phyloP scores from a whole-genome alignment of 805 yeast genomes.

The Naumovozyma dairenensis region DNA sequence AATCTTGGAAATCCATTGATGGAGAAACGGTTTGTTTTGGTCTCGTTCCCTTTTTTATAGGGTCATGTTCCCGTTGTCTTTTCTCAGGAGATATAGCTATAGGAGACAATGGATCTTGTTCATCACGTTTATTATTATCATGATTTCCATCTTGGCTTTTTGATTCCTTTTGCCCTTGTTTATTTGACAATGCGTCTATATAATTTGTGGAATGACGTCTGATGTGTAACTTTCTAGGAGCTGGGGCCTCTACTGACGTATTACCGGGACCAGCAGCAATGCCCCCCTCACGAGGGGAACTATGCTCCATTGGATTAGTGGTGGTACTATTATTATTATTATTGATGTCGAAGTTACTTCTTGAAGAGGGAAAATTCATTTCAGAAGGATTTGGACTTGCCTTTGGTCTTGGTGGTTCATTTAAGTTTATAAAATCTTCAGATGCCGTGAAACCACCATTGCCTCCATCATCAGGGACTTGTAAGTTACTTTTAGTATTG shows the following conservation, averaged over 20 bases:
- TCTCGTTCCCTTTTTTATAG: conserved; percentile 1
- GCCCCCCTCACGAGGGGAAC: background rate
- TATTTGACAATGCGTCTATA: conserved; percentile 9
- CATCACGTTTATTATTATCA: too few species aligned
- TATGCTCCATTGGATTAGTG: background rate
- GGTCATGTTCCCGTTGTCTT: background rate
- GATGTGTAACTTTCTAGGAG: background rate
- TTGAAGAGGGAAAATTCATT: conserved; percentile 1
- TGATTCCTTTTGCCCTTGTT: conserved; percentile 3
- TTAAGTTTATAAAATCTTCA: conserved; percentile 14
- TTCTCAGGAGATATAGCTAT: too few species aligned
- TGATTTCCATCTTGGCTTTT: too few species aligned
- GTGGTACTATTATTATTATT: background rate
- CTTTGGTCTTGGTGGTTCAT: conserved; percentile 16
- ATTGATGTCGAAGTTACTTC: too few species aligned
- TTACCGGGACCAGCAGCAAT: background rate
- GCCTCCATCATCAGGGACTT: background rate
- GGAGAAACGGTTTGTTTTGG: too few species aligned
- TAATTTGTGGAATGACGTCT: conserved; percentile 17
- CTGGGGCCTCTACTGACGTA: background rate
- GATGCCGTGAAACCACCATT: conserved; percentile 4
- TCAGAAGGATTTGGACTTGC: conserved; percentile 13
- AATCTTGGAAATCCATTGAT: conserved; percentile 10
- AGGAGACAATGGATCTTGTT: too few species aligned
- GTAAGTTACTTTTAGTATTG: conserved; percentile 1